Base-by-base conservation (phyloP, 75 land plant species). In the Pinus taeda region DNA sequence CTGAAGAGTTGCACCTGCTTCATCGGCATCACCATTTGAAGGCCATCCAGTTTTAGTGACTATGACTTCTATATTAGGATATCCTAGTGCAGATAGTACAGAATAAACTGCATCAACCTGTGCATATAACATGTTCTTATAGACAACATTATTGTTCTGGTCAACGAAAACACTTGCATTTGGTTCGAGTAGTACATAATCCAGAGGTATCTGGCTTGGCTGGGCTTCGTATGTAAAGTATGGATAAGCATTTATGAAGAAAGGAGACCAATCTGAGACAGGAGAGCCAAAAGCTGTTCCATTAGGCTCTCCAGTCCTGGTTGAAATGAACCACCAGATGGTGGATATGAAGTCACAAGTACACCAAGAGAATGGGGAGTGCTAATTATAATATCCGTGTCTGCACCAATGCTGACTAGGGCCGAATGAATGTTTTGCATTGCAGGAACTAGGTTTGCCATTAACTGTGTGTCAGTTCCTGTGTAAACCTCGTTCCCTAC, bases 31-130 rank as follows among this genome's bases (percentile, higher is more conserved):
- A 4, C 83, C 84, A 0, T 2, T 30, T n/a, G 87, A 78, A 1
- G 97, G 97, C 97, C 97, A 94, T 11, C 97, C 97, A 0, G 97
- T 95, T 78, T 95, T 96, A 1, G 96, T 89, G 20, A 95, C 79
- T 74, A 74, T 79, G 8, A 95, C 90, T 33, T 71, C 72, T 17
- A 93, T 71, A 76, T 93, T 85, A 0, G 76, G 81, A 45, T 83
- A 84, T 39, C 98, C 98, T 80, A 93, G 70, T 14, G 79, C 80
- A 75, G 83, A 83, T 3, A 85, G 60, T 17, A 93, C 93, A 9
- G 90, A 56, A 65, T 87, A 83, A 37, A 87, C 87, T 4, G 96
- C 90, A 75, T 93, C 96, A 45, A 93, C 74, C 73, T 91, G 91
- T 1, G 95, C 95, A 62, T 75, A 75, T 26, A 93, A 60, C 86